Base-by-base conservation (phyloP, 306 rosid species). In the Cucurbita moschata region DNA sequence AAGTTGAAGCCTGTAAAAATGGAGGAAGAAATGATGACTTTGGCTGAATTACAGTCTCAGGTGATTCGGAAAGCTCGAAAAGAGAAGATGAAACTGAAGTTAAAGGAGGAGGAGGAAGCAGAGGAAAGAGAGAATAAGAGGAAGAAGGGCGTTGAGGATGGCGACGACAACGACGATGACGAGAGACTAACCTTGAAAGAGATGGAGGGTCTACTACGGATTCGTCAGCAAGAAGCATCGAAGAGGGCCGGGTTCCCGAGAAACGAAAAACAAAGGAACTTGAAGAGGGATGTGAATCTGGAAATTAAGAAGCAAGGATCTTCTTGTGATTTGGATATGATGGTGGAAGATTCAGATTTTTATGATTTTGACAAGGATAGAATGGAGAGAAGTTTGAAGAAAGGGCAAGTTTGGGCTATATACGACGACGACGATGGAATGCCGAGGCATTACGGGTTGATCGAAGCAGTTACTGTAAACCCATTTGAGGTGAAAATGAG, bases 331-430 rank as follows among this genome's bases (percentile, higher is more conserved):
- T 51, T 70, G 78, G 96, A 81, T 18, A 72, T 52, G 73, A 86
- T 84, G 90, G 94, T 83, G 77, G 96, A 79, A 79, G 98, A 90
- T 85, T 90, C 92, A 0, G 90, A 87, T 73, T 90, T 90, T 74
- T 81, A 89, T 85, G 86, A 86, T 75, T 94, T 94, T 72, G 96
- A 90, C 75, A 85, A 85, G 74, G 92, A 87, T 73, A 87, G 98
- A 82, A 85, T 80, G 8, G 96, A 82, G 86, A 90, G 79, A 66
- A 85, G 97, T 80, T 94, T 94, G 65, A 89, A 84, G 87, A 85
- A 85, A 80, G 96, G 96, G n/a, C 95, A 94, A 77, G 88, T 94
- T 59, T 94, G 98, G 98, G 97, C 96, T 0, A 78, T 85, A 23
- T 94, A 87, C 58, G 96, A 87, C 13, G 97, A 87, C 10, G 87